Evolutionary conservation across 2,329 filamentous ascomycete genomes (phyloP).

Genomic region (Neospermospora avenae): DNA sequence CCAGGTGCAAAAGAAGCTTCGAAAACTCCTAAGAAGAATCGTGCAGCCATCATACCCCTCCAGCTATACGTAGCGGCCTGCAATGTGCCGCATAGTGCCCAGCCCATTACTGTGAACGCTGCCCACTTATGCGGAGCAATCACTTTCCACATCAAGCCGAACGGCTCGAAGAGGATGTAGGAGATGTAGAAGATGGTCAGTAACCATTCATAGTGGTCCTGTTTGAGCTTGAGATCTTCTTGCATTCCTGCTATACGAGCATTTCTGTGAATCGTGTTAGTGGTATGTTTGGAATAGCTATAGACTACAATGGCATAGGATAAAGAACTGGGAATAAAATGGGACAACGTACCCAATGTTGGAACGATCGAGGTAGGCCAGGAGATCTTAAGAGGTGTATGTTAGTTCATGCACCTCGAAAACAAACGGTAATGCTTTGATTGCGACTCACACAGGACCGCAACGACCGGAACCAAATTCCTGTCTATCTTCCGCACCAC

Average conservation of each 20-base stretch:
- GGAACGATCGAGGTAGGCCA: slow-evolving; percentile 47
- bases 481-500: slow-evolving; percentile 58
- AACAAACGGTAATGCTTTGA: not conserved
- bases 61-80: slow-evolving; percentile 39
- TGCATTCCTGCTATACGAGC: slow-evolving; percentile 52
- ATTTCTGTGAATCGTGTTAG: slow-evolving; percentile 40
- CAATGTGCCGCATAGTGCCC: slow-evolving; percentile 43
- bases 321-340: not conserved
- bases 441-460: slow-evolving; percentile 22
- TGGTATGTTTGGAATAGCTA: no score
- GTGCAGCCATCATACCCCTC: slow-evolving; percentile 35
- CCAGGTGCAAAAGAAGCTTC: slow-evolving; percentile 37
- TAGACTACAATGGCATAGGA: no score
- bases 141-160: slow-evolving; percentile 39
- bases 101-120: slow-evolving; percentile 35
- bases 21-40: slow-evolving; percentile 40
- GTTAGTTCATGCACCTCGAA: not conserved
- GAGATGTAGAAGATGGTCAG: slow-evolving; percentile 40
- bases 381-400: slow-evolving; percentile 36
- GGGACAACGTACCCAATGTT: slow-evolving; percentile 43
- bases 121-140: slow-evolving; percentile 39
- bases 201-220: slow-evolving; percentile 41
- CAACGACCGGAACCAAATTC: slow-evolving; percentile 44
- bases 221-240: slow-evolving; percentile 45
- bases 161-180: slow-evolving; percentile 41